phyloP scores from a whole-genome alignment of 2,329 filamentous ascomycete species.

The Amylocarpus encephaloides region DNA sequence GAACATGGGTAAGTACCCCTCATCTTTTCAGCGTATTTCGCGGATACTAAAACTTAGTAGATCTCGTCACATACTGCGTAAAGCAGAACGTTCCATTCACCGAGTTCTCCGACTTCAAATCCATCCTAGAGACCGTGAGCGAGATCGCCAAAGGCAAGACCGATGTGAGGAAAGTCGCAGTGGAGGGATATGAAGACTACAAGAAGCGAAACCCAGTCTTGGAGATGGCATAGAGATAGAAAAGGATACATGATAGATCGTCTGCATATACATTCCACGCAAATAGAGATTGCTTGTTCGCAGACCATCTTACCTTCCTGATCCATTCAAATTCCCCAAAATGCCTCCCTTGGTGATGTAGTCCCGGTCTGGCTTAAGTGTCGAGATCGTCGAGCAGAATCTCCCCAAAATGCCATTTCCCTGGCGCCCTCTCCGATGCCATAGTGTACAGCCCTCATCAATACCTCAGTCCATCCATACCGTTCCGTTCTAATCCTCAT shows the following conservation, averaged over 20 bases:
- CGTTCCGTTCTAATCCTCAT: slow-evolving; percentile 32
- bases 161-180: slow-evolving; percentile 63
- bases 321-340: no score
- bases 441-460: neutral
- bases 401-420: neutral
- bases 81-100: slow-evolving; percentile 81
- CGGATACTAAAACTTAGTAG: slow-evolving; percentile 37
- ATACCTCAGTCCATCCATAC: slow-evolving; percentile 1
- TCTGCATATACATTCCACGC: neutral
- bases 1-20: slow-evolving; percentile 59
- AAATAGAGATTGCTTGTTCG: neutral
- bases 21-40: neutral
- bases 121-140: slow-evolving; percentile 70
- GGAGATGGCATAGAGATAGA: slow-evolving; percentile 4
- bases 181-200: slow-evolving; percentile 26
- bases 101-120: slow-evolving; percentile 76
- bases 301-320: neutral
- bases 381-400: no score
- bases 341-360: no score
- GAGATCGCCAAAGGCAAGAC: slow-evolving; percentile 69
- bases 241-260: slow-evolving; percentile 1
- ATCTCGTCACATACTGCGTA: slow-evolving; percentile 83
- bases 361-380: no score
- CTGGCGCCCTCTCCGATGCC: neutral
- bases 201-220: slow-evolving; percentile 12